Evolutionary conservation across 139 green algal species (phyloP), one percentile per base, ranked within the genome.

Genomic region (Volvox reticuliferus): DNA sequence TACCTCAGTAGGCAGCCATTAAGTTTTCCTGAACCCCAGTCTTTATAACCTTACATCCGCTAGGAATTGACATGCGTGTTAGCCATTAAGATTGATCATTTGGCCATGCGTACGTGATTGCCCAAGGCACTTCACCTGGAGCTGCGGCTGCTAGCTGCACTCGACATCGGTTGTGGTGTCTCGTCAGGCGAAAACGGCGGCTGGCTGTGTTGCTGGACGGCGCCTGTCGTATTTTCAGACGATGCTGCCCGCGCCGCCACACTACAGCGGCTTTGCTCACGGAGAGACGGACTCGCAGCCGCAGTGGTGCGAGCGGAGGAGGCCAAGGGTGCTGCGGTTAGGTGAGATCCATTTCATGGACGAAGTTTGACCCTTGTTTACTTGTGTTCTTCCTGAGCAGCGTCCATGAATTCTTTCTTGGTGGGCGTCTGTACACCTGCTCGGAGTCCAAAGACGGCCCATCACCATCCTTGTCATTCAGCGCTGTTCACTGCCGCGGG

Each of bases 161-260:
- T 89, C 21, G 9, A 65, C 13, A 1, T 36, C 13, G 82, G 67
- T 20, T 62, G 82, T 0, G 32, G 82, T 33, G 6, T 32, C 12
- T 36, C 65, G 24, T 24, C 33, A 1, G 65, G 63, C 21, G 65
- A 67, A 1, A 12, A 20, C 21, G 55, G 55, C 19, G 75, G n/a
- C 21, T 90, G 86, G 86, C 28, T 67, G 21, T 69, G 20, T n/a
- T 78, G 68, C 20, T 97, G 95, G 95, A 44, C 44, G 24, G 91
- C 89, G 33, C 68, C 79, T 22, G 93, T 97, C 77, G 85, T 97
- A 36, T 97, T 97, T 82, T 92, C 92, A 9, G 95, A 97, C 79
- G 91, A 97, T 79, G 91, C 91, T 1, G 90, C 93, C n/a, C 93
- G 92, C 28, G 95, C 94, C 89, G 91, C 84, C 1, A 81, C 89